A percentile compares a stretch with the other conserved stretches of the same genome.
Conservation (phyloP, 75 land plant species). For the Sequoiadendron giganteum region DNA sequence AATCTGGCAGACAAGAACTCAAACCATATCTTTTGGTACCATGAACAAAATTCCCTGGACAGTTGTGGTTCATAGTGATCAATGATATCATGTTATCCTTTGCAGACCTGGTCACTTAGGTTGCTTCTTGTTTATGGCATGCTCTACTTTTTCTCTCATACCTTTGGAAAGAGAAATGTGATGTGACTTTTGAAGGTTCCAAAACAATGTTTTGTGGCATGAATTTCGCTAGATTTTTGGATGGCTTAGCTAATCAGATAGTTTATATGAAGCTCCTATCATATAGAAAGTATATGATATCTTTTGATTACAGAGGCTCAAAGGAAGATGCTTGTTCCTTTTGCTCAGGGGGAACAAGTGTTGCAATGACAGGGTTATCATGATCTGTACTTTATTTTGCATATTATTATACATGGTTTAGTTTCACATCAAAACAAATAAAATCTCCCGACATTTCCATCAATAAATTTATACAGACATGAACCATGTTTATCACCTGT, state of each 20-base stretch:
- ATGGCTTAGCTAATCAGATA: background rate
- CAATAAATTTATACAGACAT: background rate
- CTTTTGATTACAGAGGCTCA: background rate
- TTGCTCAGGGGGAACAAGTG: background rate
- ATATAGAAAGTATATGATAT: background rate
- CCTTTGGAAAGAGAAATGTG: background rate
- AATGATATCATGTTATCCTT: background rate
- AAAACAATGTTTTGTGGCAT: background rate
- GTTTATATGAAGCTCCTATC: background rate
- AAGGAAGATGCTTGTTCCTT: background rate
- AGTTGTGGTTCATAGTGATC: background rate
- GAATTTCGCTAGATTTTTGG: background rate
- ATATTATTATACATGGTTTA: background rate
- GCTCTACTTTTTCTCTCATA: background rate
- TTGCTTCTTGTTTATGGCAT: background rate
- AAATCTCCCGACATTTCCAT: background rate
- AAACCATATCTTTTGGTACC: no score
- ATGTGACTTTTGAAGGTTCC: background rate
- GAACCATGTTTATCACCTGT: constrained; percentile 51
- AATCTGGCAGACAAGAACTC: no score
- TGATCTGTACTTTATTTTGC: background rate
- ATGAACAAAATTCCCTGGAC: background rate
- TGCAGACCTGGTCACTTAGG: background rate
- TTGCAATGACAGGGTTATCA: background rate
- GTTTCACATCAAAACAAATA: background rate